phyloP scores from a whole-genome alignment of 768 basidiomycete species.

The Arthromyces matolae region DNA sequence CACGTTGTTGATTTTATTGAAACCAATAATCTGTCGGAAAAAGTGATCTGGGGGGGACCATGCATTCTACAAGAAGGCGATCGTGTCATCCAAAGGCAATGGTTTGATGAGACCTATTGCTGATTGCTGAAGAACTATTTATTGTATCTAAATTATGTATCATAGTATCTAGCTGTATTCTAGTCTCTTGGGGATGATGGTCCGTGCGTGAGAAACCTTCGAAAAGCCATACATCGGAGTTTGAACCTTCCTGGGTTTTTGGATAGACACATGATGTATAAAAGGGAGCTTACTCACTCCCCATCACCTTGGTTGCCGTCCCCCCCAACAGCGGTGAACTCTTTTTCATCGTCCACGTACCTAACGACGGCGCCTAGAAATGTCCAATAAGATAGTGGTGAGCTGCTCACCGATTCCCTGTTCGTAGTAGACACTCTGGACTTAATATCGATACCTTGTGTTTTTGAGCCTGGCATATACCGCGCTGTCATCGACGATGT shows the following conservation, averaged over 20 bases:
- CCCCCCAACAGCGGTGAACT: slow-evolving; percentile 34
- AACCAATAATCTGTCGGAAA: slow-evolving; percentile 13
- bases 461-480: slow-evolving; percentile 84
- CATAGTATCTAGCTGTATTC: neutral
- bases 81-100: slow-evolving; percentile 12
- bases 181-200: neutral
- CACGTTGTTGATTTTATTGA: slow-evolving; percentile 14
- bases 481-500: slow-evolving; percentile 97
- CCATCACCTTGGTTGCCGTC: slow-evolving; percentile 39
- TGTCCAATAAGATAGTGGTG: slow-evolving; percentile 99
- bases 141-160: slow-evolving; percentile 9
- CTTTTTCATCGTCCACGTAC: slow-evolving; percentile 28
- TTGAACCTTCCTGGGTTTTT: slow-evolving; percentile 39
- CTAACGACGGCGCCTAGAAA: slow-evolving; percentile 33
- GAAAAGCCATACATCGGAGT: slow-evolving; percentile 36
- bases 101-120: slow-evolving; percentile 18
- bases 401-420: slow-evolving; percentile 68
- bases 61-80: slow-evolving; percentile 19
- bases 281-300: slow-evolving; percentile 42
- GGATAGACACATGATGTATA: slow-evolving; percentile 46
- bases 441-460: slow-evolving; percentile 46
- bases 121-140: neutral
- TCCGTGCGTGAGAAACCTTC: slow-evolving; percentile 40
- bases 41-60: slow-evolving; percentile 18
- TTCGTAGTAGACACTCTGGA: slow-evolving; percentile 53